A percentile compares a stretch with the other conserved stretches of the same genome.
Conservation (phyloP, 1,284 basidiomycete species). For the Puccinia novopanici region DNA sequence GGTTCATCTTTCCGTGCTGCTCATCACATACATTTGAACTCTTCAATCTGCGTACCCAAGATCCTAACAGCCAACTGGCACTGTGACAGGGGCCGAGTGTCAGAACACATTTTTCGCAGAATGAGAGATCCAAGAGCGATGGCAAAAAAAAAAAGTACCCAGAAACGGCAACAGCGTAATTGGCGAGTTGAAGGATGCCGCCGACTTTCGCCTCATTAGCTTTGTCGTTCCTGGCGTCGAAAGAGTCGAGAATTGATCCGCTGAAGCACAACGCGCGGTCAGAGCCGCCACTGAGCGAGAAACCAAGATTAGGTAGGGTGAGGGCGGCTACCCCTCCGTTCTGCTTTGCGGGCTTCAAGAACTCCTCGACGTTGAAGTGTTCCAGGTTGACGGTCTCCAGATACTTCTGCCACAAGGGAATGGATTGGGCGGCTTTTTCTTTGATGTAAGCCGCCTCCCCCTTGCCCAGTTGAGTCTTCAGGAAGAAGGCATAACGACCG, state of each 20-base stretch:
- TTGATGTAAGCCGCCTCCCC: conserved; percentile 31
- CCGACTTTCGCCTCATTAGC: conserved; percentile 34
- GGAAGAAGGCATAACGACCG: too few species aligned
- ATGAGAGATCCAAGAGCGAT: not conserved
- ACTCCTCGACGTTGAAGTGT: conserved; percentile 33
- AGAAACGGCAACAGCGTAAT: conserved; percentile 42
- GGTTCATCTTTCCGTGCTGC: not conserved
- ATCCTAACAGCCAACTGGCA: conserved; percentile 39
- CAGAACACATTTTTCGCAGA: not conserved
- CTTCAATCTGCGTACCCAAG: conserved; percentile 20
- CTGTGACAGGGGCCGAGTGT: not conserved
- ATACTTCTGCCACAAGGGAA: conserved; percentile 42
- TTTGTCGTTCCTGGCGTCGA: conserved; percentile 37
- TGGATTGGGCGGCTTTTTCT: conserved; percentile 39
- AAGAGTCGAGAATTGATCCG: conserved; percentile 39
- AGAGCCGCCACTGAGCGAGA: conserved; percentile 41
- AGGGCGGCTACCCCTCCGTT: conserved; percentile 20
- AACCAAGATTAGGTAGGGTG: conserved; percentile 38
- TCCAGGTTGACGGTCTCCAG: conserved; percentile 10
- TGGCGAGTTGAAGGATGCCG: conserved; percentile 34
- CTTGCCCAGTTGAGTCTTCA: conserved; percentile 1
- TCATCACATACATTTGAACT: not conserved
- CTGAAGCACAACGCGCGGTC: conserved; percentile 29
- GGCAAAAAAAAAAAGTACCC: conserved; percentile 21
- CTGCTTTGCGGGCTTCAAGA: conserved; percentile 20